Conservation (phyloP, 202 grass and related monocot species). For the Zizania palustris region DNA sequence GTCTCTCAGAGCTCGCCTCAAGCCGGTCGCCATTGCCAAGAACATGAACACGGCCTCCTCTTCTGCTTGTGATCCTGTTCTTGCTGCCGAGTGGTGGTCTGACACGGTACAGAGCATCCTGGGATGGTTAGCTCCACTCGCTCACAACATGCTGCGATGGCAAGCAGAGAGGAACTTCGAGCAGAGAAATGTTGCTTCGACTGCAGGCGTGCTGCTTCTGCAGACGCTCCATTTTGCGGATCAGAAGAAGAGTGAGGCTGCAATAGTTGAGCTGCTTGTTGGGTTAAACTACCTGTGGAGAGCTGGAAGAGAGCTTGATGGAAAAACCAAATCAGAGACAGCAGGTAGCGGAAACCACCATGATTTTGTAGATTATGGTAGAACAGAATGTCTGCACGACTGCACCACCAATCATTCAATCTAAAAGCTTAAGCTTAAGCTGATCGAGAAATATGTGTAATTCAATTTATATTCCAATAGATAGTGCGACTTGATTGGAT, state of each 20-base stretch:
- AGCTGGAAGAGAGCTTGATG: constrained; percentile 48
- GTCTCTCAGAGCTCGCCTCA: constrained; percentile 57
- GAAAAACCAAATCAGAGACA: constrained; percentile 35
- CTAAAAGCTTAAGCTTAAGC: too few species aligned
- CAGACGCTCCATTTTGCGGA: constrained; percentile 88
- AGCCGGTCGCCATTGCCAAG: constrained; percentile 10
- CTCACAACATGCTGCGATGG: constrained; percentile 79
- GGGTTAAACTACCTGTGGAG: constrained; percentile 75
- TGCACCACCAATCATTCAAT: too few species aligned
- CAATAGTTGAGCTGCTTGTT: constrained; percentile 70
- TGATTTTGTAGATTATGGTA: background rate
- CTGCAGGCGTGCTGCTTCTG: constrained; percentile 56
- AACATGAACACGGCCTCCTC: constrained; percentile 1
- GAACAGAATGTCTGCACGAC: background rate
- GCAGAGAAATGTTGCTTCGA: constrained; percentile 47
- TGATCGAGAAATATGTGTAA: too few species aligned
- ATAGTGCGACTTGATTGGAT: background rate
- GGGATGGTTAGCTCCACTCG: constrained; percentile 77
- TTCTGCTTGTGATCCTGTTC: constrained; percentile 41
- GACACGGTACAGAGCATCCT: constrained; percentile 56
- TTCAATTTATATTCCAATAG: too few species aligned
- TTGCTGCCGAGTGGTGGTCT: constrained; percentile 73
- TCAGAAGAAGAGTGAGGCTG: constrained; percentile 63
- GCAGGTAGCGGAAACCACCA: constrained; percentile 35
- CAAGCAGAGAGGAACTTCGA: constrained; percentile 76